phyloP scores from a whole-genome alignment of 129 eudicot genomes.

The Artemisia argyi region DNA sequence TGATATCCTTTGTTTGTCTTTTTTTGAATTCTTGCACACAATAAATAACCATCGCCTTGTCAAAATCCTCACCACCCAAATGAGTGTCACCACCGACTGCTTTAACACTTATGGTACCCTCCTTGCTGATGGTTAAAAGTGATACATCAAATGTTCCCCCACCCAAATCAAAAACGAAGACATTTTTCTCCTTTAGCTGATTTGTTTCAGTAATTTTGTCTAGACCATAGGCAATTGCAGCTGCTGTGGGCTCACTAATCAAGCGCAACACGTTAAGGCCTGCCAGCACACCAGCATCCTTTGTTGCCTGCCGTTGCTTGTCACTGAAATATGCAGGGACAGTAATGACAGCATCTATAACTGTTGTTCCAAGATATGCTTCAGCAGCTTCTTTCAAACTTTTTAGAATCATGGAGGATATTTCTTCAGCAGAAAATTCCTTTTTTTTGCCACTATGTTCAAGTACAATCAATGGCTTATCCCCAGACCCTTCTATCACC shows the following conservation, averaged over 20 bases:
- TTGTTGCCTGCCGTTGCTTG: conserved; percentile 23
- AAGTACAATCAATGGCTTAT: conserved; percentile 19
- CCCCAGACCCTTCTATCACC: conserved; percentile 17
- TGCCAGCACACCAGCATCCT: conserved; percentile 16
- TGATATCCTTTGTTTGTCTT: conserved; percentile 7
- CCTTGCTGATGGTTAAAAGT: conserved; percentile 13
- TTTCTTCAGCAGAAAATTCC: conserved; percentile 22
- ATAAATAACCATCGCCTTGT: conserved; percentile 20
- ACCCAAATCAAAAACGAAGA: conserved; percentile 18
- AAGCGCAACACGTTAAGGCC: conserved; percentile 12
- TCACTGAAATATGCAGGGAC: conserved; percentile 28
- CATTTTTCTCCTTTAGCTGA: conserved; percentile 11
- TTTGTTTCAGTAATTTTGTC: conserved; percentile 8
- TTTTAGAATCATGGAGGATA: conserved; percentile 22
- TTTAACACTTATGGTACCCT: conserved; percentile 17
- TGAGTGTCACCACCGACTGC: conserved; percentile 30
- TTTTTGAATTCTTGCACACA: conserved; percentile 25
- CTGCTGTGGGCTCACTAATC: conserved; percentile 26
- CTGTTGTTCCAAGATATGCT: conserved; percentile 26
- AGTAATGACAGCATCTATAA: conserved; percentile 16
- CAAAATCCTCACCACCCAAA: conserved; percentile 27
- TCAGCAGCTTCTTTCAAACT: conserved; percentile 24
- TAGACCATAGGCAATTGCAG: conserved; percentile 28
- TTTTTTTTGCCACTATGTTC: not conserved
- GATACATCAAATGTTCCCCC: conserved; percentile 33